Evolutionary conservation across 345 rosid species (phyloP), one percentile per base, ranked within the genome.

Genomic region (Eucalyptus curtisii): DNA sequence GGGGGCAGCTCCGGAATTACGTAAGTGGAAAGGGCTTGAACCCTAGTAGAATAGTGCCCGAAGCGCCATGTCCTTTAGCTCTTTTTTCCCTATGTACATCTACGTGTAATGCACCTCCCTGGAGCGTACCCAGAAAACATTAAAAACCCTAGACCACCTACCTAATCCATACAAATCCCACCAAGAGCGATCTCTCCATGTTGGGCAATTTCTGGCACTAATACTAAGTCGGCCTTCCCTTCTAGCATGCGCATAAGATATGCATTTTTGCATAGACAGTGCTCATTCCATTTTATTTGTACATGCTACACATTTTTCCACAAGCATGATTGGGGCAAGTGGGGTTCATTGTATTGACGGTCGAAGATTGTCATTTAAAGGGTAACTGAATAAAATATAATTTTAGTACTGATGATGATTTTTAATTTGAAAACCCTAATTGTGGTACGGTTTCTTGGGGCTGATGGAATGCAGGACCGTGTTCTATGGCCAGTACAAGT

Each of bases 401-500:
- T 33, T 17, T 5, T 37, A 37, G 25, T 10, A 20, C 82, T 2
- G 7, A 76, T 6, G 47, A 6, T 37, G 81, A 33, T 5, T 37
- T 37, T 33, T 68, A 5, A 19, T 19, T 9, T 5, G 82, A 37
- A 44, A 52, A 71, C 24, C 27, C 45, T 68, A 33, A 68, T 19
- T 10, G 45, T 0, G 7, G 82, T 6, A 22, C 22, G 82, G 82
- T 64, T 64, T 64, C 40, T 64, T 64, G 7, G 40, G 76, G 31
- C 5, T 15, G 76, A 30, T 85, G 90, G 87, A 25, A 87, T 30
- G 87, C 96, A 97, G 99, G 99, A 98, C 99, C 24, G 99, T 98
- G 87, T 98, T 94, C 89, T 98, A 96, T 89, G 99, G 99, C 61
- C 98, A 98, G 86, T 97, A 98, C 93, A 98, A 96, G 90, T 98